These are phyloP conservation scores for Castanea mollissima DNA, from an alignment of 306 rosid genomes.

Conservation along the genomic window DNA sequence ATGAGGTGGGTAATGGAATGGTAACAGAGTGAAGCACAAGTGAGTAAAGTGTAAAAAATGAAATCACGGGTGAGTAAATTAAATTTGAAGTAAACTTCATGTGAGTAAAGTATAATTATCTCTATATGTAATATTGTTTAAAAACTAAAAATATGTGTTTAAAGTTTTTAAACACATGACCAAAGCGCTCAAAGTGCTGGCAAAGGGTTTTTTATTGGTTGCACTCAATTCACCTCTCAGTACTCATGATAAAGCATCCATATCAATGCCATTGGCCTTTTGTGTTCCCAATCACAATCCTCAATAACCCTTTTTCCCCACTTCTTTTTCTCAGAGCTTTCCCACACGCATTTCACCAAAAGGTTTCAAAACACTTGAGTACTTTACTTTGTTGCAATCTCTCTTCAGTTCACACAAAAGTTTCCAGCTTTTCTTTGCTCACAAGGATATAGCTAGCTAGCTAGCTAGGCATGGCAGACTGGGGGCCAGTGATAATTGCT, in stretches of 20 bases:
- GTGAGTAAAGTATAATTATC: too few species aligned
- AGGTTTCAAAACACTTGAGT: not conserved
- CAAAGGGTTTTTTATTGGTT: not conserved
- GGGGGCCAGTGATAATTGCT: slow-evolving; percentile 81
- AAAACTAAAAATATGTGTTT: too few species aligned
- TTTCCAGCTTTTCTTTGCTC: not conserved
- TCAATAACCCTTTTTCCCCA: not conserved
- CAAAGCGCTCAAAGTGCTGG: not conserved
- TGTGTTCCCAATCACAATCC: not conserved
- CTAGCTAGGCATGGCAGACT: slow-evolving; percentile 55
- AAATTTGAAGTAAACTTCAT: too few species aligned
- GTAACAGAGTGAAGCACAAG: too few species aligned
- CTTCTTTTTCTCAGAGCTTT: slow-evolving; percentile 6
- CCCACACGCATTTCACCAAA: not conserved
- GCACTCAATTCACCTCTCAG: not conserved
- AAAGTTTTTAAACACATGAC: too few species aligned
- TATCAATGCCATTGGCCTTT: not conserved
- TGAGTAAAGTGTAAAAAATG: too few species aligned
- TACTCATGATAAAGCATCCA: not conserved
- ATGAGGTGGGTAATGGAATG: too few species aligned
- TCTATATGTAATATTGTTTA: too few species aligned
- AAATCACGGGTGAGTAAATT: too few species aligned
- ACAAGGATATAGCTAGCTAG: not conserved
- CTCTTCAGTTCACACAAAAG: not conserved
- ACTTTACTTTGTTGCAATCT: not conserved